A percentile compares a stretch with the other conserved stretches of the same genome.
phyloP scores from a whole-genome alignment of 1,139 yeast genomes.

The Geotrichum restrictum region DNA sequence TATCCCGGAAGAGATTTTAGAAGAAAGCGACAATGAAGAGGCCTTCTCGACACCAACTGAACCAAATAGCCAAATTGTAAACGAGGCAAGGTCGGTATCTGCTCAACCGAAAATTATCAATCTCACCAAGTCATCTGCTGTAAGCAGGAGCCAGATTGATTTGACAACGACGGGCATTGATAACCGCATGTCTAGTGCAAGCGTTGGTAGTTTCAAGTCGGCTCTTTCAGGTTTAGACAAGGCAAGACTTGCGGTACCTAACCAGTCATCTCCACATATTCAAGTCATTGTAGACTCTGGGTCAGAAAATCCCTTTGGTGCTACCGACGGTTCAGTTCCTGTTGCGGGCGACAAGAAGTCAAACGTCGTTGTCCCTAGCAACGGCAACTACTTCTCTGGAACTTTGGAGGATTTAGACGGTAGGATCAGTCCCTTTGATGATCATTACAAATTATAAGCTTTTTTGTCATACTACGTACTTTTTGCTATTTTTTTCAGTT shows the following conservation, averaged over 20 bases:
- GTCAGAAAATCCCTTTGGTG: constrained; percentile 1
- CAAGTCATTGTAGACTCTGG: neutral
- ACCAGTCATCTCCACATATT: no score
- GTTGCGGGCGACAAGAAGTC: neutral
- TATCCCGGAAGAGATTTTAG: constrained; percentile 14
- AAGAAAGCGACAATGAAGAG: constrained; percentile 8
- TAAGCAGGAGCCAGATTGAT: neutral
- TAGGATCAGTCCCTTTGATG: constrained; percentile 18
- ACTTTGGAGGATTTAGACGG: constrained; percentile 17
- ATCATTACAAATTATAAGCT: constrained; percentile 14
- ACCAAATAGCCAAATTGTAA: neutral
- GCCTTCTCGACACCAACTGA: neutral
- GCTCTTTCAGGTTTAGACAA: constrained; percentile 12
- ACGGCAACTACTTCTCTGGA: constrained; percentile 6
- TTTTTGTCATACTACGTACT: neutral
- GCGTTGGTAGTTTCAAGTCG: constrained; percentile 6
- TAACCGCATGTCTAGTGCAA: neutral
- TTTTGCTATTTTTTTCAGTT: neutral
- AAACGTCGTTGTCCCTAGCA: neutral
- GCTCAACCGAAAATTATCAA: constrained; percentile 3
- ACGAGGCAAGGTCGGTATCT: neutral
- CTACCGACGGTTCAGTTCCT: neutral
- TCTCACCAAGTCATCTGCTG: neutral
- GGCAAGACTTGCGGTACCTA: neutral
- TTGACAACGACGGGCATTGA: neutral